Evolutionary conservation across 192 early-diverging fungal genomes (phyloP).

Genomic region (Coemansia sp.): DNA sequence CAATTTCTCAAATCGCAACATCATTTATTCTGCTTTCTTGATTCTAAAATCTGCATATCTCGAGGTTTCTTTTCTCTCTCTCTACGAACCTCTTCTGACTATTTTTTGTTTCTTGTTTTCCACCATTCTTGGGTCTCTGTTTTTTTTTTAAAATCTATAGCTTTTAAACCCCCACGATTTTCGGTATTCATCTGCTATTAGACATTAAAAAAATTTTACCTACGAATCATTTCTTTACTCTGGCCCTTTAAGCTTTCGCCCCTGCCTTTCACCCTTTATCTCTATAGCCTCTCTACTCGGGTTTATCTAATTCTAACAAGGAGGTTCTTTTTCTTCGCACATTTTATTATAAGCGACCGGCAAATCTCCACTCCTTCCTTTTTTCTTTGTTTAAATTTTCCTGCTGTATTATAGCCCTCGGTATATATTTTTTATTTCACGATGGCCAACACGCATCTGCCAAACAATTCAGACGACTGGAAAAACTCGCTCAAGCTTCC

Average conservation of each 20-base stretch:
- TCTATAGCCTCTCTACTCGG: neutral
- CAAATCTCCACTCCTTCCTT: neutral
- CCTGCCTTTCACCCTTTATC: neutral
- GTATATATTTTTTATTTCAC: conserved; percentile 22
- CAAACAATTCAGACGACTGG: conserved; percentile 61
- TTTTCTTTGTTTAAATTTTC: conserved; percentile 5
- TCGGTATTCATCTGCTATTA: neutral
- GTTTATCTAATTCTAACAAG: no score
- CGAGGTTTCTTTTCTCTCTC: neutral
- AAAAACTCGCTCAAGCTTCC: conserved; percentile 74
- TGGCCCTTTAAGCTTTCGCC: neutral
- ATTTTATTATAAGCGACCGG: conserved; percentile 6
- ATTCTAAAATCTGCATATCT: conserved; percentile 1
- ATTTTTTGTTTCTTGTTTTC: neutral
- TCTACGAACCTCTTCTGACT: neutral
- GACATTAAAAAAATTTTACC: neutral
- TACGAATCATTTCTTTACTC: neutral
- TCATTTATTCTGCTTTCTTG: neutral
- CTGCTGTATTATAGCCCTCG: conserved; percentile 40
- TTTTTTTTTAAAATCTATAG: neutral
- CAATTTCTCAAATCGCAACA: conserved; percentile 1
- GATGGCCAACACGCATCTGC: conserved; percentile 45
- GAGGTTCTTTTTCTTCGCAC: conserved; percentile 8
- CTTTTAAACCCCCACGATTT: neutral
- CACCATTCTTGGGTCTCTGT: neutral